phyloP scores from a whole-genome alignment of 257 asterid genomes.

The Salvia hispanica region DNA sequence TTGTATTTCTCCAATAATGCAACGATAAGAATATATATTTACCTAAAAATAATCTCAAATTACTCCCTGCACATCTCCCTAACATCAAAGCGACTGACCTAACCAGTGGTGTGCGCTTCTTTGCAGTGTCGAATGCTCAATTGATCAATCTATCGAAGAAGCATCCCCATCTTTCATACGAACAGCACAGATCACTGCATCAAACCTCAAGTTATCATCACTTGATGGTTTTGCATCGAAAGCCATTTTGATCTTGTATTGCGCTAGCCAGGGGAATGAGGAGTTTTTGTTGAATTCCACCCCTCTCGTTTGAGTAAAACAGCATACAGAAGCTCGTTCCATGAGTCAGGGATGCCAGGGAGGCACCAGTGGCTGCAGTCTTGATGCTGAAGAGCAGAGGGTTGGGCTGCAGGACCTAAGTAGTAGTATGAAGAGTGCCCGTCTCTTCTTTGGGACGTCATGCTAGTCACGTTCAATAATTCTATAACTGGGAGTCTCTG shows the following conservation, averaged over 20 bases:
- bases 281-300: neutral
- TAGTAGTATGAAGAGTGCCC: conserved; percentile 79
- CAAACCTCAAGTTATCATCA: neutral
- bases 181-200: neutral
- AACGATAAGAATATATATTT: neutral
- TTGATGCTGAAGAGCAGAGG: conserved; percentile 65
- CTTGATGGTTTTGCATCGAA: neutral
- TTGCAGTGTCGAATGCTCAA: neutral
- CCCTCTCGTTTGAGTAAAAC: conserved; percentile 50
- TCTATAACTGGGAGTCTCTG: conserved; percentile 36
- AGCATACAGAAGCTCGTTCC: conserved; percentile 89
- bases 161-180: neutral
- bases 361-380: conserved; percentile 99
- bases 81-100: no score
- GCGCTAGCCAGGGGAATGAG: neutral
- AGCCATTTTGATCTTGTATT: neutral
- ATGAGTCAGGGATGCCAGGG: conserved; percentile 89
- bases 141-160: neutral
- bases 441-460: conserved; percentile 77
- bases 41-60: neutral
- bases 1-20: neutral
- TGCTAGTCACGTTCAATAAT: conserved; percentile 64
- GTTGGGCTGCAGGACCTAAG: conserved; percentile 56
- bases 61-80: neutral
- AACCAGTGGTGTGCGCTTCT: neutral